Base-by-base conservation (phyloP, 257 asterid genomes). In the Ocimum tenuiflorum region DNA sequence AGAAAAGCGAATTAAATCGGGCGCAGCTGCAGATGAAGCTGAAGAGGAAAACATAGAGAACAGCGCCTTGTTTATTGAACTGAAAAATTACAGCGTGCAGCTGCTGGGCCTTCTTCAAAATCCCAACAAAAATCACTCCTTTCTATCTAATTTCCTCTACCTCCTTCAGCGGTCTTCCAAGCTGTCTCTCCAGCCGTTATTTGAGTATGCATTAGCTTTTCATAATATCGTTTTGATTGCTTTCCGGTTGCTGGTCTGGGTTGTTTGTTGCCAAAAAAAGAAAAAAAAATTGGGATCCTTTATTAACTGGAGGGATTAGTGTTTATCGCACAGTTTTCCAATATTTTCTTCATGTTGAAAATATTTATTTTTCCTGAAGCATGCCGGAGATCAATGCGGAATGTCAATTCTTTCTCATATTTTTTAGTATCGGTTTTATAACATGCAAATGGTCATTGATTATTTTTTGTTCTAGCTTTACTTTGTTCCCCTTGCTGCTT, bases 401-500 rank as follows among this genome's bases (percentile, higher is more conserved):
- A 17, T 31, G 33, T 36, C 42, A 22, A n/a, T 9, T 49, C 17
- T 14, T 36, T 53, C 31, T 31, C 58, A 19, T 51, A 15, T 20
- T 61, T 49, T 27, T 71, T 9, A 14, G 5, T 24, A 43, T 15
- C 62, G 6, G 19, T 62, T 22, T 7, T 24, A 62, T 60, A 27
- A 67, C 59, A n/a, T 63, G 64, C 22, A 45, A 67, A 59, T 77
- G 33, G 48, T 76, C 15, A 15, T 15, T 59, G 18, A 11, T 31
- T 24, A 47, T 61, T 11, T 33, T 12, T 47, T 71, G 67, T 67
- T 65, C 36, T 95, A 94, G 99, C 81, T 94, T 83, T 67, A 78
- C 81, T 24, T 76, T 87, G 87, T 87, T 89, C 74, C 99, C 99
- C 0, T 73, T 92, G 83, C 85, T 92, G 79, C 88, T 87, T 67